phyloP scores from a whole-genome alignment of 768 basidiomycete genomes.

The Amyloporia xantha region DNA sequence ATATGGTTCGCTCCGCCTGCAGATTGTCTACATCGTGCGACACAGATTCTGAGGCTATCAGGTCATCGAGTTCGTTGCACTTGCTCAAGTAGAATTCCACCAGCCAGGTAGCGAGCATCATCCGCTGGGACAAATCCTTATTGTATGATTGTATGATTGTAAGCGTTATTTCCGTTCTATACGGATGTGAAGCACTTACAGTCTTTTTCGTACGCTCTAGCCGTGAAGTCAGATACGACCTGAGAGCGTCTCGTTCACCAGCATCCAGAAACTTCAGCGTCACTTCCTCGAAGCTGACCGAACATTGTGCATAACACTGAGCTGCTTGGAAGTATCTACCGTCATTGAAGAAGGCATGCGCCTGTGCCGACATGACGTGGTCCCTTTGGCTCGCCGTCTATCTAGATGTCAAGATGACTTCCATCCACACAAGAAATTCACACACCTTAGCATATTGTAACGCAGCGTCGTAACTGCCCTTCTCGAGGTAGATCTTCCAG shows the following conservation, averaged over 20 bases:
- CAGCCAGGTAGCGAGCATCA: constrained; percentile 98
- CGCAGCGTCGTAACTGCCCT: constrained; percentile 72
- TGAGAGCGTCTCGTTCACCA: constrained; percentile 82
- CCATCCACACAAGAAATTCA: neutral
- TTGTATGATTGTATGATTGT: neutral
- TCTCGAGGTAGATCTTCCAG: constrained; percentile 85
- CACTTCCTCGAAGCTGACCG: constrained; percentile 86
- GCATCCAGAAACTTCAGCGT: constrained; percentile 84
- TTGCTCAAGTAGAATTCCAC: constrained; percentile 96
- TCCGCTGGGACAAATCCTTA: constrained; percentile 90
- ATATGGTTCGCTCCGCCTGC: constrained; percentile 65
- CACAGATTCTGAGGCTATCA: constrained; percentile 79
- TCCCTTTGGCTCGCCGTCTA: constrained; percentile 89
- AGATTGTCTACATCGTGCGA: constrained; percentile 83
- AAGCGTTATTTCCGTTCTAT: neutral
- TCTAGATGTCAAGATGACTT: neutral
- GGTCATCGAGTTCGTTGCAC: constrained; percentile 92
- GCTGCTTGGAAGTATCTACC: constrained; percentile 88
- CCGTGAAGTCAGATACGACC: constrained; percentile 84
- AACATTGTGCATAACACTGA: constrained; percentile 86
- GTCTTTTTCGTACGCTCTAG: constrained; percentile 80
- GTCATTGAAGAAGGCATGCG: constrained; percentile 68
- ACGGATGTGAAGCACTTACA: constrained; percentile 42
- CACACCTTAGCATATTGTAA: constrained; percentile 75
- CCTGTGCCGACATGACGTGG: constrained; percentile 76